These are phyloP conservation scores for Pleurotus djamor DNA, from an alignment of 768 basidiomycete genomes.

Conservation along the genomic window DNA sequence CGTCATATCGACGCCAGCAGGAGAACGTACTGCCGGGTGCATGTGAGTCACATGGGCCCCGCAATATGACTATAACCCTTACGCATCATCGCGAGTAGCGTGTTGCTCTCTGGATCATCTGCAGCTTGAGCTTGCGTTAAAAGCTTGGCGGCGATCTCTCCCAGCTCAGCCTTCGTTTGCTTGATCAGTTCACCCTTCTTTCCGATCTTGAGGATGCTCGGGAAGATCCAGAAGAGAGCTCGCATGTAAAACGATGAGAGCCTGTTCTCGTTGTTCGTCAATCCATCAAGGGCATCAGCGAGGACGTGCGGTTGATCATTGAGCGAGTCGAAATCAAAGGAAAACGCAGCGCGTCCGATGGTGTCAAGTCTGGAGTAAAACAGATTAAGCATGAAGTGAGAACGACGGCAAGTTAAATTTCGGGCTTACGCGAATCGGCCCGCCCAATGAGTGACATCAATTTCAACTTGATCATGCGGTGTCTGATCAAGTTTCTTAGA, in stretches of 20 bases:
- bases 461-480: slow-evolving; percentile 35
- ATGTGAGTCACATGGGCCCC: no score
- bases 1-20: slow-evolving; percentile 31
- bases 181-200: slow-evolving; percentile 59
- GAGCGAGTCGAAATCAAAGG: slow-evolving; percentile 59
- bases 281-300: slow-evolving; percentile 50
- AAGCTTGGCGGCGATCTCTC: slow-evolving; percentile 47
- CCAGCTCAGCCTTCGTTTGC: slow-evolving; percentile 51
- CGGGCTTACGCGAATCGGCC: slow-evolving; percentile 55
- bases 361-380: slow-evolving; percentile 46
- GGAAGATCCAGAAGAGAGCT: slow-evolving; percentile 60
- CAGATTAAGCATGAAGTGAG: slow-evolving; percentile 4
- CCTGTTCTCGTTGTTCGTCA: slow-evolving; percentile 61
- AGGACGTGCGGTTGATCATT: slow-evolving; percentile 45
- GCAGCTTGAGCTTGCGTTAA: slow-evolving; percentile 50
- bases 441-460: slow-evolving; percentile 59
- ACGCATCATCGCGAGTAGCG: slow-evolving; percentile 57
- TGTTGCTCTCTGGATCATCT: slow-evolving; percentile 41
- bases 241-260: slow-evolving; percentile 62
- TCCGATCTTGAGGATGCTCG: slow-evolving; percentile 52
- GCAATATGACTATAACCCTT: slow-evolving; percentile 11
- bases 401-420: not conserved
- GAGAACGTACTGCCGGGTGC: not conserved
- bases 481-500: slow-evolving; percentile 39
- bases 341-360: slow-evolving; percentile 60